Conservation (phyloP, 768 basidiomycete genomes). For the Zangia roseola region DNA sequence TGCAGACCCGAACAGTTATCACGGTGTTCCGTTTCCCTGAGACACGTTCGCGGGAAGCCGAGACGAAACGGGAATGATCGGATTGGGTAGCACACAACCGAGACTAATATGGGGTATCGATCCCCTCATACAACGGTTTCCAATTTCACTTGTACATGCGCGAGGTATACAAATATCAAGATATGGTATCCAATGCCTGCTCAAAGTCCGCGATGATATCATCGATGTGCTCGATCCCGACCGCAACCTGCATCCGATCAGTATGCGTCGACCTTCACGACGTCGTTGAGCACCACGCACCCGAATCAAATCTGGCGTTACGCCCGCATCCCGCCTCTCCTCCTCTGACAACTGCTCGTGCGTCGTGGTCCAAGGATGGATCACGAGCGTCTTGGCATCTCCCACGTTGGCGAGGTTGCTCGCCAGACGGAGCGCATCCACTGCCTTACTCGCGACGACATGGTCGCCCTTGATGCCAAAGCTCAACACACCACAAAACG, state of each 20-base stretch:
- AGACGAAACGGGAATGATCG: no score
- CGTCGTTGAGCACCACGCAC: conserved; percentile 29
- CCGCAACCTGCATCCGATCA: conserved; percentile 35
- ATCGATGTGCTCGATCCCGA: conserved; percentile 43
- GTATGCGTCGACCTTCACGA: no score
- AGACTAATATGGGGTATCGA: no score
- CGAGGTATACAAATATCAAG: background rate
- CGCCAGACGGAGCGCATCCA: conserved; percentile 69
- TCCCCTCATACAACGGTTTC: no score
- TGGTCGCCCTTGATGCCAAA: conserved; percentile 71
- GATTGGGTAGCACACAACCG: no score
- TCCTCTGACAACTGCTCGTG: conserved; percentile 53
- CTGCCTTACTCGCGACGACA: conserved; percentile 52
- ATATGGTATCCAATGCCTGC: conserved; percentile 33
- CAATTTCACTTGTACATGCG: no score
- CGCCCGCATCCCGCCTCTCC: conserved; percentile 50
- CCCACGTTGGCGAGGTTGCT: conserved; percentile 75
- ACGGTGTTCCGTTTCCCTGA: no score
- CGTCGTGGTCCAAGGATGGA: conserved; percentile 58
- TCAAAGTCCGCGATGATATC: conserved; percentile 51
- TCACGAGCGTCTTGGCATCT: conserved; percentile 61
- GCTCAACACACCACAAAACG: conserved; percentile 72
- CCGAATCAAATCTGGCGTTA: conserved; percentile 56
- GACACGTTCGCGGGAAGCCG: no score
- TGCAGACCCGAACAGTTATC: no score